phyloP scores from a whole-genome alignment of 23 red algal genomes.

The Chondrus crispus region DNA sequence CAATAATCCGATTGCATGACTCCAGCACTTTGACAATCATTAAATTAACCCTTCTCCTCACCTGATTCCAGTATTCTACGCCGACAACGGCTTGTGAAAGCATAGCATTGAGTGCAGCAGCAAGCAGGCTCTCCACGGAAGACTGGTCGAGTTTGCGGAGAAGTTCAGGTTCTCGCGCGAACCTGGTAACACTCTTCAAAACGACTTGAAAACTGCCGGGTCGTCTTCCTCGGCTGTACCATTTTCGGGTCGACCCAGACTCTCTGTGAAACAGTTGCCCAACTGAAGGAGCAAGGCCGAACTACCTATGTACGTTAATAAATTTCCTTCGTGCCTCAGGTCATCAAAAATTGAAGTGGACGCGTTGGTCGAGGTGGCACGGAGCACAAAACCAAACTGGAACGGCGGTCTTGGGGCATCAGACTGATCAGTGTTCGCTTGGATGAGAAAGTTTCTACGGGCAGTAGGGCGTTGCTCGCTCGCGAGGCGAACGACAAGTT shows the following conservation, averaged over 20 bases:
- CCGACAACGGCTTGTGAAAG: conserved; percentile 26
- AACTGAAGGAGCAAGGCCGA: conserved; percentile 36
- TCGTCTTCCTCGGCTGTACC: conserved; percentile 15
- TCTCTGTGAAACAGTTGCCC: conserved; percentile 33
- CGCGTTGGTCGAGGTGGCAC: no score
- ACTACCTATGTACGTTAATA: not conserved
- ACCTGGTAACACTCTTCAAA: conserved; percentile 54
- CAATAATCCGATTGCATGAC: conserved; percentile 59
- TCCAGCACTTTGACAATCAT: conserved; percentile 63
- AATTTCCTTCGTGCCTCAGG: conserved; percentile 1
- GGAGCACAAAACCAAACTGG: no score
- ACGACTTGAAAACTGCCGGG: conserved; percentile 35
- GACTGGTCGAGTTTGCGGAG: conserved; percentile 35
- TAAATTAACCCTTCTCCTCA: conserved; percentile 56
- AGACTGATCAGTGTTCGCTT: no score
- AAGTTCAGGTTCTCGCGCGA: conserved; percentile 26
- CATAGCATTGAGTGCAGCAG: conserved; percentile 57
- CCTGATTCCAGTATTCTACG: conserved; percentile 63
- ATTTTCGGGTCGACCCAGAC: conserved; percentile 33
- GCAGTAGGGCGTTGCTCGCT: no score
- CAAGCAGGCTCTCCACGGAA: conserved; percentile 29
- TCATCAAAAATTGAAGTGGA: conserved; percentile 54
- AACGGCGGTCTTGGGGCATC: no score
- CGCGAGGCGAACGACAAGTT: no score
- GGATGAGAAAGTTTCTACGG: no score